Percentiles rank a stretch among this genome's conserved stretches.
These are phyloP conservation scores for Physcomitrium patens DNA, from an alignment of 225 moss, liverwort and hornwort genomes.

Conservation along the genomic window DNA sequence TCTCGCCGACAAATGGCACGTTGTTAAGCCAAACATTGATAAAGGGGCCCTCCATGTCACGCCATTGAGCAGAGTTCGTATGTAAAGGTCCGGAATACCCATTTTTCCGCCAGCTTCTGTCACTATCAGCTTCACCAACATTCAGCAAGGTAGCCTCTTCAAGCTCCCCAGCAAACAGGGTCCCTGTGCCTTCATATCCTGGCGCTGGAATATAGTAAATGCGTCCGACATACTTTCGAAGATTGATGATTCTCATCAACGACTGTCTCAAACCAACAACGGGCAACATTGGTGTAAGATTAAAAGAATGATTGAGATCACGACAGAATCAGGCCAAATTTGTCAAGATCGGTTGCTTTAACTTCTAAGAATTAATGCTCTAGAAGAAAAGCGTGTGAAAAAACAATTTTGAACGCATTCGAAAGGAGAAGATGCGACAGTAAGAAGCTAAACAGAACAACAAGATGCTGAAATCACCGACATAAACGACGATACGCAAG, in stretches of 20 bases:
- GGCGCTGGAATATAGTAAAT: constrained; percentile 86
- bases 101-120: constrained; percentile 55
- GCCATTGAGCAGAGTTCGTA: constrained; percentile 54
- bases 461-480: constrained; percentile 38
- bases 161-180: constrained; percentile 42
- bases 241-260: constrained; percentile 67
- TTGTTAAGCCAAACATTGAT: constrained; percentile 89
- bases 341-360: background rate
- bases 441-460: background rate
- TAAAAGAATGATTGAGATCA: background rate
- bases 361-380: no score
- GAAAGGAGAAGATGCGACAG: background rate
- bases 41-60: constrained; percentile 82
- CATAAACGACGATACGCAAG: constrained; percentile 86
- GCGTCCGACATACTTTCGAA: constrained; percentile 76
- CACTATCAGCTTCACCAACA: constrained; percentile 46
- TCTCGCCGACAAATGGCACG: constrained; percentile 65
- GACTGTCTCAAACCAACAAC: constrained; percentile 50
- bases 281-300: no score
- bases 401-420: constrained; percentile 9
- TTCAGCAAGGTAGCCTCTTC: constrained; percentile 56
- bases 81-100: constrained; percentile 50
- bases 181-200: constrained; percentile 66
- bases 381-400: background rate
- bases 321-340: constrained; percentile 2